Conservation (phyloP, 1,139 yeast species). For the Saccharomyces hybrid region DNA sequence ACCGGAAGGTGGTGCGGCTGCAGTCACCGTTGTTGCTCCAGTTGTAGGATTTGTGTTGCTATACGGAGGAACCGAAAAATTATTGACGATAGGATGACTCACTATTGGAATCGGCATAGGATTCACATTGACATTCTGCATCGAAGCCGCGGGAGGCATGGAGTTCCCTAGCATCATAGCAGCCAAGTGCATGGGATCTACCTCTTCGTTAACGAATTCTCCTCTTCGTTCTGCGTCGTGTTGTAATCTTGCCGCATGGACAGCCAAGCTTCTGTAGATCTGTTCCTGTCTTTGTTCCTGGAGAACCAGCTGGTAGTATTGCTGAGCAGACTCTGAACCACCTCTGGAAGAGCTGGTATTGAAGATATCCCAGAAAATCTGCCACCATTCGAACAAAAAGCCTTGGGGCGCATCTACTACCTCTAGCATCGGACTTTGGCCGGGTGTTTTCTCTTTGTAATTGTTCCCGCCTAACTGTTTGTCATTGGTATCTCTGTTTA, state of each 20-base stretch:
- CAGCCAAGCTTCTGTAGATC: conserved; percentile 39
- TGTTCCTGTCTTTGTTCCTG: conserved; percentile 59
- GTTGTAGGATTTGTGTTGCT: conserved; percentile 19
- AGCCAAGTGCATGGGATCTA: conserved; percentile 19
- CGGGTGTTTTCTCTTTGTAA: too few species aligned
- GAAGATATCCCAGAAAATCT: conserved; percentile 88
- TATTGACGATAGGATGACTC: not conserved
- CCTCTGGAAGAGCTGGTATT: conserved; percentile 67
- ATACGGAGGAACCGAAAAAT: conserved; percentile 9
- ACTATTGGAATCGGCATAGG: not conserved
- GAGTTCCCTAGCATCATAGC: conserved; percentile 8
- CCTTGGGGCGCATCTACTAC: conserved; percentile 72
- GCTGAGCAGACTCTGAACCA: conserved; percentile 56
- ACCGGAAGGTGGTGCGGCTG: conserved; percentile 5
- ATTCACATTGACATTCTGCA: conserved; percentile 1
- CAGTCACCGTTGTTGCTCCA: conserved; percentile 15
- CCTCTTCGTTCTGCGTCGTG: conserved; percentile 27
- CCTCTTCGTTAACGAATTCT: conserved; percentile 17
- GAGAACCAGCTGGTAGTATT: conserved; percentile 63
- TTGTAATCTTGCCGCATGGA: conserved; percentile 36
- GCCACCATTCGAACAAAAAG: conserved; percentile 92
- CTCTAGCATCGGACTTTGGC: conserved; percentile 23
- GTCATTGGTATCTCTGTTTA: conserved; percentile 9
- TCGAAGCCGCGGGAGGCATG: not conserved
- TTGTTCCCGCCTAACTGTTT: too few species aligned